A percentile compares a stretch with the other conserved stretches of the same genome.
phyloP scores from a whole-genome alignment of 306 rosid genomes.

The Rosa multiflora region DNA sequence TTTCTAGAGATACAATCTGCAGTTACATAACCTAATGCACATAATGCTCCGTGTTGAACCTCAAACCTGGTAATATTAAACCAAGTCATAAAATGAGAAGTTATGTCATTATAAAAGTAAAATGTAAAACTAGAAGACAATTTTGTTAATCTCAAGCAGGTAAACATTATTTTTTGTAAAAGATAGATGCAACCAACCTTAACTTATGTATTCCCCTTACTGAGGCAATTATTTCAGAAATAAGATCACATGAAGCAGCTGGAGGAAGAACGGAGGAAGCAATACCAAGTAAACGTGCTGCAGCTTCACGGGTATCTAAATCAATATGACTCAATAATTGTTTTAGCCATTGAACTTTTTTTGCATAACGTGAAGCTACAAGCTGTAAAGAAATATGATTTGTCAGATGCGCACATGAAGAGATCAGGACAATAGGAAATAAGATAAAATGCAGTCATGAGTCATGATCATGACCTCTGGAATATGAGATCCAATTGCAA shows the following conservation, averaged over 20 bases:
- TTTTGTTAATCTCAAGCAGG: conserved; percentile 4
- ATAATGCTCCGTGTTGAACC: conserved; percentile 82
- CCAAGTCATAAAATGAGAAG: conserved; percentile 25
- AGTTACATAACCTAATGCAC: conserved; percentile 83
- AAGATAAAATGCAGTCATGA: conserved; percentile 19
- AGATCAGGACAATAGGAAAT: conserved; percentile 18
- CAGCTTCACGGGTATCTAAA: conserved; percentile 86
- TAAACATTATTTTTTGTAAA: conserved; percentile 18
- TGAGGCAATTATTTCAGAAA: conserved; percentile 60
- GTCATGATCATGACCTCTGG: conserved; percentile 54
- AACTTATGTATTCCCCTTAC: conserved; percentile 51
- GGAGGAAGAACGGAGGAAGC: conserved; percentile 74
- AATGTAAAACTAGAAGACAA: not conserved
- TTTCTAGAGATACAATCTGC: conserved; percentile 73
- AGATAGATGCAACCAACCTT: conserved; percentile 47
- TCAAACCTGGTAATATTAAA: conserved; percentile 62
- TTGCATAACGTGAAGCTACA: conserved; percentile 64
- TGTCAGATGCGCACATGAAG: conserved; percentile 18
- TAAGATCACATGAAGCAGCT: conserved; percentile 47
- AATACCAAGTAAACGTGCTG: conserved; percentile 89
- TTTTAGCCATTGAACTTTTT: conserved; percentile 76
- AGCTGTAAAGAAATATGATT: conserved; percentile 50
- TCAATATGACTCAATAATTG: conserved; percentile 78
- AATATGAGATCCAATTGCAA: conserved; percentile 66
- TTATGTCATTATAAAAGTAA: not conserved